Evolutionary conservation across 1,284 basidiomycete genomes (phyloP), one percentile per base, ranked within the genome.

Genomic region (Apiotrichum gracile): DNA sequence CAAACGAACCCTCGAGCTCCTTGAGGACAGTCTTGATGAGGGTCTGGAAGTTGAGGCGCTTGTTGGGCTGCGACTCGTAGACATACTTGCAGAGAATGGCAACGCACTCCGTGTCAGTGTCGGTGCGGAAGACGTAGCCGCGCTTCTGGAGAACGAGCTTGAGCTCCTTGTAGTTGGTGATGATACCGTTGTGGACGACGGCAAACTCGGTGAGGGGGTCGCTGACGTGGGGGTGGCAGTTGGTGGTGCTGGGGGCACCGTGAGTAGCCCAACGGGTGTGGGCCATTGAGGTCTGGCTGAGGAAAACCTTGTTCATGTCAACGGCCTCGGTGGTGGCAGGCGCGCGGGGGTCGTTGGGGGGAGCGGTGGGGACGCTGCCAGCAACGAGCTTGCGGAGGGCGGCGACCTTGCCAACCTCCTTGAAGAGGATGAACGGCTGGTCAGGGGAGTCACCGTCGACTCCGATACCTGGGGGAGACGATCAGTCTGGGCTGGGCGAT

Each of bases 201-300:
- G 85, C 84, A 78, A 99, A 98, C 70, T 97, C 92, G 61, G 79
- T 79, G 51, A 61, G 49, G 33, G 83, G 79, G 72, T 97, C 92
- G 35, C 88, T 90, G 65, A 86, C 86, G 72, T 97, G 85, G 56
- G 96, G 96, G 77, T 99, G 96, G 78, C 94, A 98, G 80, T 98
- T 99, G 67, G 81, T 75, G 50, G 85, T 82, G 27, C 85, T 87
- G 27, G 91, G 90, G 47, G 87, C 85, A 58, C 96, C 96, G 75
- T 99, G 96, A n/a, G 96, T 99, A 4, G 96, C 96, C 96, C 96
- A 99, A 61, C 96, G 91, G 17, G 96, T 99, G 80, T 99, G 96
- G 25, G 94, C 96, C 78, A 99, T 97, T 48, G 91, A 91, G 49
- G 92, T 91, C 77, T 97, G 93, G 49, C 86, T 86, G 55, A 91